Percentiles rank a stretch among this genome's conserved stretches.
phyloP scores from a whole-genome alignment of 495 filamentous ascomycete species.

The Daldinia concentrica region DNA sequence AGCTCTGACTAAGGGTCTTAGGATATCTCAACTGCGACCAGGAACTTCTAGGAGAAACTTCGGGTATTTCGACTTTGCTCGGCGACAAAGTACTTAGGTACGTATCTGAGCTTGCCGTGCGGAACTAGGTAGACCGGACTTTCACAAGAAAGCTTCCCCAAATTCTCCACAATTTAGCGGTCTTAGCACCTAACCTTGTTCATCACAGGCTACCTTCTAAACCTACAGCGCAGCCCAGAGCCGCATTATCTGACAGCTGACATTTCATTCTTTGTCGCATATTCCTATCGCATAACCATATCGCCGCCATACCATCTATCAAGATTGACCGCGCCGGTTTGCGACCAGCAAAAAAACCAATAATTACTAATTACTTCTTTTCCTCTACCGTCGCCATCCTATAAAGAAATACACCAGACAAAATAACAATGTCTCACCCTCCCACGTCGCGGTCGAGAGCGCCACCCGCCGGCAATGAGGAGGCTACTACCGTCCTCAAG shows the following conservation, averaged over 20 bases:
- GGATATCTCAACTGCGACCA: no score
- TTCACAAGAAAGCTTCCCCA: slow-evolving; percentile 12
- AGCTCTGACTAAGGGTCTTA: not conserved
- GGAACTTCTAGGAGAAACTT: no score
- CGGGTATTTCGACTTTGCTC: no score
- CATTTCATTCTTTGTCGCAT: slow-evolving; percentile 30
- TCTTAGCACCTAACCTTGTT: slow-evolving; percentile 13
- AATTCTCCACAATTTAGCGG: slow-evolving; percentile 17
- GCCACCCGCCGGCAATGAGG: slow-evolving; percentile 81
- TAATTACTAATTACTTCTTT: not conserved
- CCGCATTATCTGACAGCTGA: slow-evolving; percentile 36
- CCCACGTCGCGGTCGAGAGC: slow-evolving; percentile 78
- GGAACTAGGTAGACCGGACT: not conserved
- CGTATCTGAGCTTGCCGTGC: not conserved
- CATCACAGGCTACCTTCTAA: slow-evolving; percentile 10
- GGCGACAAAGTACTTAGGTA: not conserved
- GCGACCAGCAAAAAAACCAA: slow-evolving; percentile 15
- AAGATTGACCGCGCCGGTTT: not conserved
- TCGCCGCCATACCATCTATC: not conserved
- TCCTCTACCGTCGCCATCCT: not conserved
- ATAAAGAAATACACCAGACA: not conserved
- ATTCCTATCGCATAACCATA: slow-evolving; percentile 7
- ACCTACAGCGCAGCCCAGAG: slow-evolving; percentile 1
- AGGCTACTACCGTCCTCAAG: slow-evolving; percentile 79
- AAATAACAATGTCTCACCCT: slow-evolving; percentile 43